A percentile compares a stretch with the other conserved stretches of the same genome.
Evolutionary conservation across 139 green algal genomes (phyloP).

Genomic region (Parachlorella kessleri): DNA sequence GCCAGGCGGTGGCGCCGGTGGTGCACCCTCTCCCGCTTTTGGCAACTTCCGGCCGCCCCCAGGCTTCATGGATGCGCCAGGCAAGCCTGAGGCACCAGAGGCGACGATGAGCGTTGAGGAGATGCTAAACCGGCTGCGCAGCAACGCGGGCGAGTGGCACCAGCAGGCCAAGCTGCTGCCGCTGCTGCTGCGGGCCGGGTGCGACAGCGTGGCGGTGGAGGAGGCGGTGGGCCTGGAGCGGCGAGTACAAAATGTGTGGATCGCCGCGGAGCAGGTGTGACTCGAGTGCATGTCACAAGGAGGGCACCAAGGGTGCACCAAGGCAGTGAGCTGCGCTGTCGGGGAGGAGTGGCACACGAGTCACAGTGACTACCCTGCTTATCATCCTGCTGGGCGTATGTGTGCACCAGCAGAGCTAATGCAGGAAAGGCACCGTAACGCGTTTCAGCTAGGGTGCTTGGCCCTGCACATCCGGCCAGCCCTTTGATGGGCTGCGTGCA

Average conservation of each 20-base stretch:
- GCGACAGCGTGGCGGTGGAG: conserved; percentile 57
- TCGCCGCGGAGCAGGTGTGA: conserved; percentile 39
- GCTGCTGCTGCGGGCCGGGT: conserved; percentile 52
- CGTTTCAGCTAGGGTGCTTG: too few relatives aligned
- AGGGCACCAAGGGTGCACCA: too few relatives aligned
- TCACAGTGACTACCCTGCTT: too few relatives aligned
- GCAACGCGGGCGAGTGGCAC: conserved; percentile 66
- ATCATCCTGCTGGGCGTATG: too few relatives aligned
- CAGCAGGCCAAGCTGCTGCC: conserved; percentile 72
- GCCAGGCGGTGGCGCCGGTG: background rate
- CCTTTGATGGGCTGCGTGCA: too few relatives aligned
- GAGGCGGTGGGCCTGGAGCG: conserved; percentile 72
- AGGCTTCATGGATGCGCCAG: conserved; percentile 76
- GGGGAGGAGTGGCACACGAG: too few relatives aligned
- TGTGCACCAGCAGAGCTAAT: too few relatives aligned
- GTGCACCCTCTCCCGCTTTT: conserved; percentile 6
- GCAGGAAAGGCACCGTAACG: too few relatives aligned
- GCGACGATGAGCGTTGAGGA: conserved; percentile 23
- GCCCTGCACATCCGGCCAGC: too few relatives aligned
- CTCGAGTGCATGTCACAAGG: too few relatives aligned
- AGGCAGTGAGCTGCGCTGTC: too few relatives aligned
- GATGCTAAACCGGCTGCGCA: conserved; percentile 55
- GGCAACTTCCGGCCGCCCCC: conserved; percentile 69
- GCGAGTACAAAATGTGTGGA: conserved; percentile 66
- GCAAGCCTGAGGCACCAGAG: conserved; percentile 1